Evolutionary conservation across 257 asterid species (phyloP), one percentile per base, ranked within the genome.

Genomic region (Solanum arcanum): DNA sequence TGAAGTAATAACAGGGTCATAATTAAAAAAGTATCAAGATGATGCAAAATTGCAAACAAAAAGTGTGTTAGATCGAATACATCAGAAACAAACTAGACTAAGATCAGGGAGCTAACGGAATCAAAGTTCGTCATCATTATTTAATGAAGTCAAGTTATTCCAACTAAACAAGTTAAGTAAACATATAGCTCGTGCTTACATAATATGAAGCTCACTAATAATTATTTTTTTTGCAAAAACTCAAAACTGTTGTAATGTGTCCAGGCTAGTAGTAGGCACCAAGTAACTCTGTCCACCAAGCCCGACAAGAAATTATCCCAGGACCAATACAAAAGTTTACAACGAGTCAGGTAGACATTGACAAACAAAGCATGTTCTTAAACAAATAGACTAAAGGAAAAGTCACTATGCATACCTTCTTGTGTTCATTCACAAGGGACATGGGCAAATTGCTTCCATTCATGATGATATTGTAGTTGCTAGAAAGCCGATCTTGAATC

Each of bases 401-500:
- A 6, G 44, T 16, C 64, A 42, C 70, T 14, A 11, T 2, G 18
- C 89, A 86, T 84, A 97, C 99, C 99, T 72, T 72, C 7, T 9
- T 16, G 86, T 91, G 94, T 90, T 95, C 96, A 88, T 92, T 94
- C 39, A 37, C 39, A 37, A 37, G 39, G 39, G 39, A 37, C 39
- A 37, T 37, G 39, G 39, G 39, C 39, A 96, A 86, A 90, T 95
- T 96, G 77, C 95, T 93, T 70, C 94, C 98, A 92, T 97, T 95
- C 93, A 96, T 89, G 82, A 97, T 83, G 33, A 96, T 97, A 86
- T 93, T 94, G 90, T 97, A 97, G 90, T 88, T 96, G 92, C 95
- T 97, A 3, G 98, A 93, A 88, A 96, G 91, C 81, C 96, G 93
- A 88, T 20, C 93, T 81, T 90, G 90, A 52, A 96, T 92, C 91